Percentiles rank a stretch among this genome's conserved stretches.
These are phyloP conservation scores for Neonectria neomacrospora DNA, from an alignment of 2,329 filamentous ascomycete genomes.

Conservation along the genomic window DNA sequence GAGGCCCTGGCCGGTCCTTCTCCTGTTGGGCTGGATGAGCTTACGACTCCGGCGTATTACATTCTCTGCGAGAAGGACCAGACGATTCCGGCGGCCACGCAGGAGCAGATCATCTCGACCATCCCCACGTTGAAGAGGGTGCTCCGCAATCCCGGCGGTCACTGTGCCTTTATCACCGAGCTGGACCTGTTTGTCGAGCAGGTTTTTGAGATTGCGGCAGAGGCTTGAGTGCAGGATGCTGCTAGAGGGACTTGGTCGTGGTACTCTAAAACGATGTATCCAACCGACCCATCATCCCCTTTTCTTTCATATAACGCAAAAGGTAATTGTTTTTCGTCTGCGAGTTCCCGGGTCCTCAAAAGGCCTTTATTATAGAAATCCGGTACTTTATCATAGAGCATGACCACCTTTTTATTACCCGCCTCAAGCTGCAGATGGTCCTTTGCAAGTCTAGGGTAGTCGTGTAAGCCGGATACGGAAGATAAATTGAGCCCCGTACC, in stretches of 20 bases:
- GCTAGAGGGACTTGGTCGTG: no score
- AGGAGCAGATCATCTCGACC: background rate
- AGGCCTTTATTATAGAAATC: no score
- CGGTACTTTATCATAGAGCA: no score
- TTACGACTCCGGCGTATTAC: conserved; percentile 13
- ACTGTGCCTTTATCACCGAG: conserved; percentile 14
- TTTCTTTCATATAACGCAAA: no score
- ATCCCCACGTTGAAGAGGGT: conserved; percentile 12
- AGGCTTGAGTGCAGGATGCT: background rate
- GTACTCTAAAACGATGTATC: no score
- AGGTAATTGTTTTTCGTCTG: no score
- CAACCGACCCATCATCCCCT: no score
- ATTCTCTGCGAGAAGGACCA: conserved; percentile 14
- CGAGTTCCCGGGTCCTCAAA: no score
- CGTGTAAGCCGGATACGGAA: background rate
- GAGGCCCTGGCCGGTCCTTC: conserved; percentile 6
- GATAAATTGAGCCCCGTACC: background rate
- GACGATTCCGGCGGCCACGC: background rate
- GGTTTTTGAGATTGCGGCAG: conserved; percentile 11
- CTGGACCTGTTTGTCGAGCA: conserved; percentile 13
- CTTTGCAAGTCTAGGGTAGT: background rate
- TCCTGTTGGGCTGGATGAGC: conserved; percentile 10
- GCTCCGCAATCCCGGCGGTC: conserved; percentile 7
- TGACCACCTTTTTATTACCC: no score
- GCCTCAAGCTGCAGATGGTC: background rate